Evolutionary conservation across 2,329 filamentous ascomycete species (phyloP).

Genomic region (Trichoderma guizhouense): DNA sequence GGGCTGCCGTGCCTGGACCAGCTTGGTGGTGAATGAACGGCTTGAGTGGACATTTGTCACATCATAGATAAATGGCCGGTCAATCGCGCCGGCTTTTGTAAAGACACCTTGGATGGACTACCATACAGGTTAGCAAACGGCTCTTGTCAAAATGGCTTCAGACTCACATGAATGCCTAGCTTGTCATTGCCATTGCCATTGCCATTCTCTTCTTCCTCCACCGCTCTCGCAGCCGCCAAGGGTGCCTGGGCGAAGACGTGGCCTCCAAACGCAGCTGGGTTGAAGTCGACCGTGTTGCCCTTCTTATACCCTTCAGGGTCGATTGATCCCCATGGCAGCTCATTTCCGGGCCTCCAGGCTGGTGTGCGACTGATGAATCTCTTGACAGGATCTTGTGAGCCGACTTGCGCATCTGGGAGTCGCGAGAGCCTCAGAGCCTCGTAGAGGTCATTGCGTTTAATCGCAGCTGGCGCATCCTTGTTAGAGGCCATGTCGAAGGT

Average conservation of each 20-base stretch:
- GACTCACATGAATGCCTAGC: slow-evolving; percentile 39
- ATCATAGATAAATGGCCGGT: slow-evolving; percentile 53
- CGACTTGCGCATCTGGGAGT: slow-evolving; percentile 22
- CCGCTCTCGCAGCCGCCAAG: slow-evolving; percentile 34
- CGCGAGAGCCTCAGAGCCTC: slow-evolving; percentile 30
- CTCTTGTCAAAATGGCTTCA: not conserved
- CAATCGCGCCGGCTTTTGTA: slow-evolving; percentile 43
- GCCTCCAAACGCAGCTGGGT: slow-evolving; percentile 30
- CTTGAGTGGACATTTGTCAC: slow-evolving; percentile 44
- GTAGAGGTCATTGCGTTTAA: slow-evolving; percentile 28
- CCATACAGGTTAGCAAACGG: no score
- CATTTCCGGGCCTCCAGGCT: slow-evolving; percentile 32
- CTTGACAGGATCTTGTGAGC: slow-evolving; percentile 16
- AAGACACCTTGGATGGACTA: slow-evolving; percentile 57
- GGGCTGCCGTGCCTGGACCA: slow-evolving; percentile 50
- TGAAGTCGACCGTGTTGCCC: not conserved
- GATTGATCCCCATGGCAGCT: slow-evolving; percentile 30
- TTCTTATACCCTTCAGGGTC: slow-evolving; percentile 11
- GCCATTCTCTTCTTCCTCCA: slow-evolving; percentile 26
- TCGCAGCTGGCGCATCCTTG: not conserved
- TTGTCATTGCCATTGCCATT: slow-evolving; percentile 17
- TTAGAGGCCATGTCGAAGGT: not conserved
- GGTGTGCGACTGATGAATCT: slow-evolving; percentile 33
- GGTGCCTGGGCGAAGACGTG: slow-evolving; percentile 38
- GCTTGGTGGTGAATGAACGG: slow-evolving; percentile 47